A percentile compares a stretch with the other conserved stretches of the same genome.
Conservation (phyloP, 1,139 yeast species). For the Petasospora fabianii region DNA sequence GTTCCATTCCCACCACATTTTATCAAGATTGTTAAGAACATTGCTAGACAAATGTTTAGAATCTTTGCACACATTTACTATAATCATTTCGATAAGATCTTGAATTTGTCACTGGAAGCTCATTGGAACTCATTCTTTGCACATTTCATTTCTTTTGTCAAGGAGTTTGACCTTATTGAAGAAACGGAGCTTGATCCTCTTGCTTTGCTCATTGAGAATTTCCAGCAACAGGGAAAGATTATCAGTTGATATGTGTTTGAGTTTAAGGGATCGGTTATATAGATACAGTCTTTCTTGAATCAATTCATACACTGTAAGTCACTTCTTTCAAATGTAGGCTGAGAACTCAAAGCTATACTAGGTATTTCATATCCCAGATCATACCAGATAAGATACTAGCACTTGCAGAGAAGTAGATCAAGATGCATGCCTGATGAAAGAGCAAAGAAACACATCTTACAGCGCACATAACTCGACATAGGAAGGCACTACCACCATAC, state of each 20-base stretch:
- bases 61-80: constrained; percentile 96
- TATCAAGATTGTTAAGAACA: constrained; percentile 76
- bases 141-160: constrained; percentile 85
- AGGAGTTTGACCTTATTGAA: constrained; percentile 80
- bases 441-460: too few relatives aligned
- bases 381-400: too few relatives aligned
- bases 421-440: too few relatives aligned
- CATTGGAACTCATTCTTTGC: constrained; percentile 98
- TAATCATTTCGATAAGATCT: constrained; percentile 88
- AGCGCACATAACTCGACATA: too few relatives aligned
- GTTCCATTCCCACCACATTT: constrained; percentile 90
- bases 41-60: constrained; percentile 87
- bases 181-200: constrained; percentile 77
- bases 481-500: too few relatives aligned
- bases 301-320: too few relatives aligned
- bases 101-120: constrained; percentile 88
- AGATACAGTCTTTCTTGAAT: too few relatives aligned
- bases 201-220: constrained; percentile 66
- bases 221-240: constrained; percentile 86
- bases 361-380: too few relatives aligned
- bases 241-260: constrained; percentile 24
- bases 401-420: too few relatives aligned
- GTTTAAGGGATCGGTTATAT: too few relatives aligned
- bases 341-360: too few relatives aligned
- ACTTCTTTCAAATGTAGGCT: too few relatives aligned